Base-by-base conservation (phyloP, 2,329 filamentous ascomycete genomes). In the Xylaria sp. region DNA sequence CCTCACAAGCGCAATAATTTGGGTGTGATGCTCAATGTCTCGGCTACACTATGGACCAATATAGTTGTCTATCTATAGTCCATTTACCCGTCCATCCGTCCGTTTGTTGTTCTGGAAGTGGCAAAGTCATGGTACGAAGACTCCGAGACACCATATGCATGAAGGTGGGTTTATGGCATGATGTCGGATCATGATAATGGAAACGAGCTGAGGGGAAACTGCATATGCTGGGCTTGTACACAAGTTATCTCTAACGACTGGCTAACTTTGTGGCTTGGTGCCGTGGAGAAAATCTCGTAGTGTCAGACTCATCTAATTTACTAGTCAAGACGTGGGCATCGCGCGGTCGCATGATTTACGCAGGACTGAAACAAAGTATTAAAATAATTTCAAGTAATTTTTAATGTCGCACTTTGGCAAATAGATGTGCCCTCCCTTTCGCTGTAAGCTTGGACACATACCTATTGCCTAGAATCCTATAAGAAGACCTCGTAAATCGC, bases 401-500 rank as follows among this genome's bases (percentile, higher is more conserved):
- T 19, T 36, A 34, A 32, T 36, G 8, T 55, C 27, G 51, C 51
- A 34, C n/a, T 8, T 55, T n/a, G 17, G 51, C 32, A 36, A 19
- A 27, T 4, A 55, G 8, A 17, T 19, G 36, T 19, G 30, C n/a
- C 17, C 30, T 19, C 7, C 14, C 5, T 30, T 53, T 32, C 17
- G 11, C 17, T 19, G 6, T 27, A 36, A 21, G 21, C 14, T 47
- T 51, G 21, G 21, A 39, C 24, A 1, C 11, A 58, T 47, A 47
- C 27, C 27, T 56, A n/a, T n/a, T 56, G 9, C 19, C 36, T 27
- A n/a, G 30, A 54, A 17, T 54, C 9, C 17, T 19, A 54, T 32
- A 34, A 51, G 47, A 32, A 6, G 57, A 63, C 17, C 32, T 7
- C 19, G 27, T 30, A 59, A 67, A 36, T 14, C 57, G 21, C 42